Evolutionary conservation across 1,284 basidiomycete species (phyloP), one percentile per base, ranked within the genome.

Genomic region (Marasmius sp.): DNA sequence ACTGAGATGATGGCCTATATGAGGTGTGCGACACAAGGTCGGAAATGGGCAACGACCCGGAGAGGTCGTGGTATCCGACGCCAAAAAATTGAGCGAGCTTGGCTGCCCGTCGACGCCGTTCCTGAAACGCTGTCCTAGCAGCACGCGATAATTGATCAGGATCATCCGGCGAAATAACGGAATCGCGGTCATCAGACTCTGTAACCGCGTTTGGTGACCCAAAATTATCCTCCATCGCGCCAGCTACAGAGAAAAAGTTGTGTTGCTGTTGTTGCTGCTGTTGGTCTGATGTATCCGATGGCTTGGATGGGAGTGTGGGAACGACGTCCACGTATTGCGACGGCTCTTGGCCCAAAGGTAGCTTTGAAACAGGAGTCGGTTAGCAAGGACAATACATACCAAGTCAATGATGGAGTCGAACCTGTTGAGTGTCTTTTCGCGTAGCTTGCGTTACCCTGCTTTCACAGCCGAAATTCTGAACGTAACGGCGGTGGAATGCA

Each of bases 51-150:
- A 74, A 59, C 3, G 73, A 70, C 39, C 68, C 63, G 11, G 68
- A 72, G 39, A 86, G 72, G 64, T 85, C 80, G 56, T 80, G 76
- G 66, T 81, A 80, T 36, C 74, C 76, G 37, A 87, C 84, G 6
- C 86, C 86, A 69, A 88, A 87, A 71, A 86, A 86, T 48, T 79
- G 78, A 8, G 80, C 77, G 52, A 86, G 72, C 70, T 87, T 87
- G 60, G 79, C 81, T 20, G 79, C 81, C 45, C 84, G 79, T n/a
- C 77, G 70, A 16, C 80, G 75, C 20, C 80, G 78, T 57, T 78
- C 74, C 51, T 75, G 77, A 70, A 82, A 81, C 63, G 75, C 74
- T 11, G 52, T 37, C 6, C 52, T 14, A 16, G 27, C 27, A 27
- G 27, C 27, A 27, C 27, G 27, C 27, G 27, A 27, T 27, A 2